Percentiles rank a stretch among this genome's conserved stretches.
Evolutionary conservation across 163 green algal species (phyloP).

Genomic region (Smithsoniella earleae): DNA sequence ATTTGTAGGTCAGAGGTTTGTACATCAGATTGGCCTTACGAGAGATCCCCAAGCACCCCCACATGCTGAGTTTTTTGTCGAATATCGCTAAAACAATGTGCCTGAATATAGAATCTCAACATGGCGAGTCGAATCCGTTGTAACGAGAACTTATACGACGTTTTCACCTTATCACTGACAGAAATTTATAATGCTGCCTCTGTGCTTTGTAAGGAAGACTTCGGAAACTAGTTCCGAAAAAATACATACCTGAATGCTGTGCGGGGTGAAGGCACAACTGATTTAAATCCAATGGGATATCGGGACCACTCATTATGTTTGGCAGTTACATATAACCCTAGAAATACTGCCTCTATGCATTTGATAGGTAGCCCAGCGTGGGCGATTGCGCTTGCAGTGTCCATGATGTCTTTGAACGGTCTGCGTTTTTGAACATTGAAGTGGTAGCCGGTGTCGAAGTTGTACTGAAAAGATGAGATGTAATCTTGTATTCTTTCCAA

Average conservation of each 20-base stretch:
- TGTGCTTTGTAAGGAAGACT: too few species aligned
- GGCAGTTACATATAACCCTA: slow-evolving; percentile 36
- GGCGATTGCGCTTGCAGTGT: slow-evolving; percentile 39
- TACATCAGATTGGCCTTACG: slow-evolving; percentile 45
- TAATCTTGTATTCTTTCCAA: slow-evolving; percentile 33
- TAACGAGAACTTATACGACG: too few species aligned
- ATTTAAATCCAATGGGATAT: background rate
- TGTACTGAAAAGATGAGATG: slow-evolving; percentile 41
- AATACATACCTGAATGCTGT: too few species aligned
- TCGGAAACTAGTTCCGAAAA: too few species aligned
- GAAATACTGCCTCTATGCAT: slow-evolving; percentile 42
- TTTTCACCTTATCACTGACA: too few species aligned
- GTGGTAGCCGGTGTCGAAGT: slow-evolving; percentile 39
- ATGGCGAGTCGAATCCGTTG: too few species aligned
- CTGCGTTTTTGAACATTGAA: slow-evolving; percentile 42
- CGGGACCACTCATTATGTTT: background rate
- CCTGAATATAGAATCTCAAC: too few species aligned
- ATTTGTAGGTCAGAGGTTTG: slow-evolving; percentile 43
- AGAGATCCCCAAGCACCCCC: slow-evolving; percentile 49
- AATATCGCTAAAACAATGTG: slow-evolving; percentile 55
- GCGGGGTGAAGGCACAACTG: slow-evolving; percentile 9
- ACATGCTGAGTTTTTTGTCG: slow-evolving; percentile 37
- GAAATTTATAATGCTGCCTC: too few species aligned
- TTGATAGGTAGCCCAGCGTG: slow-evolving; percentile 45
- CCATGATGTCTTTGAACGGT: slow-evolving; percentile 40